These are phyloP conservation scores for Passalora sequoiae DNA, from an alignment of 2,329 filamentous ascomycete species.

Conservation along the genomic window DNA sequence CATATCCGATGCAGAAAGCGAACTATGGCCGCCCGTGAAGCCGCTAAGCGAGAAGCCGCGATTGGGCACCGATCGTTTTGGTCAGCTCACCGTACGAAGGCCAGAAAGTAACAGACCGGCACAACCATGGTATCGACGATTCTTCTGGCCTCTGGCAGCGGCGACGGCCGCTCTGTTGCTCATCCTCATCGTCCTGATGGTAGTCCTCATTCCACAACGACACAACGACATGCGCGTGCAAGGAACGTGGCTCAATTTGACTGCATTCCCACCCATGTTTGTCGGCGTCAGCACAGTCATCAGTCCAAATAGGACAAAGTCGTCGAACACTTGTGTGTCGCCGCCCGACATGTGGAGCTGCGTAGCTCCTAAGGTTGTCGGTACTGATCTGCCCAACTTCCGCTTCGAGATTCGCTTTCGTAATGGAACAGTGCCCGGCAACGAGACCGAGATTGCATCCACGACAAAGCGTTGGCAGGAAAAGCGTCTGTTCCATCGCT, in stretches of 20 bases:
- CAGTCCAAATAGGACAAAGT: slow-evolving; percentile 63
- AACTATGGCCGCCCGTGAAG: slow-evolving; percentile 24
- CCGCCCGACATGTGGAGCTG: slow-evolving; percentile 81
- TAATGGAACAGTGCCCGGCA: slow-evolving; percentile 45
- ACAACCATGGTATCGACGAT: slow-evolving; percentile 27
- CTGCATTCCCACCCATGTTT: slow-evolving; percentile 78
- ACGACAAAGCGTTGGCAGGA: slow-evolving; percentile 10
- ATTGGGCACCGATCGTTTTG: slow-evolving; percentile 27
- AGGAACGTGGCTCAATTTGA: slow-evolving; percentile 73
- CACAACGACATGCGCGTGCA: slow-evolving; percentile 39
- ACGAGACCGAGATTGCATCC: slow-evolving; percentile 20
- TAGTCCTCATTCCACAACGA: slow-evolving; percentile 41
- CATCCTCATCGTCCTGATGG: slow-evolving; percentile 35
- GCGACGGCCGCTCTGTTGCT: slow-evolving; percentile 34
- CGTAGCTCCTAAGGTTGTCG: slow-evolving; percentile 63
- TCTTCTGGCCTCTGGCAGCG: slow-evolving; percentile 26
- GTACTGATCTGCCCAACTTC: slow-evolving; percentile 68
- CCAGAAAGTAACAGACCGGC: slow-evolving; percentile 10
- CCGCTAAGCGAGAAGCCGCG: slow-evolving; percentile 22
- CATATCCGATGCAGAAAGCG: slow-evolving; percentile 18
- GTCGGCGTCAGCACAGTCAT: slow-evolving; percentile 76
- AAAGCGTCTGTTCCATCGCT: slow-evolving; percentile 5
- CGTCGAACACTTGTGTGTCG: slow-evolving; percentile 53
- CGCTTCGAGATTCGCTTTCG: slow-evolving; percentile 65
- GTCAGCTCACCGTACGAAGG: slow-evolving; percentile 30